A percentile compares a stretch with the other conserved stretches of the same genome.
Evolutionary conservation across 2,329 filamentous ascomycete genomes (phyloP).

Genomic region (Phialophora chinensis): DNA sequence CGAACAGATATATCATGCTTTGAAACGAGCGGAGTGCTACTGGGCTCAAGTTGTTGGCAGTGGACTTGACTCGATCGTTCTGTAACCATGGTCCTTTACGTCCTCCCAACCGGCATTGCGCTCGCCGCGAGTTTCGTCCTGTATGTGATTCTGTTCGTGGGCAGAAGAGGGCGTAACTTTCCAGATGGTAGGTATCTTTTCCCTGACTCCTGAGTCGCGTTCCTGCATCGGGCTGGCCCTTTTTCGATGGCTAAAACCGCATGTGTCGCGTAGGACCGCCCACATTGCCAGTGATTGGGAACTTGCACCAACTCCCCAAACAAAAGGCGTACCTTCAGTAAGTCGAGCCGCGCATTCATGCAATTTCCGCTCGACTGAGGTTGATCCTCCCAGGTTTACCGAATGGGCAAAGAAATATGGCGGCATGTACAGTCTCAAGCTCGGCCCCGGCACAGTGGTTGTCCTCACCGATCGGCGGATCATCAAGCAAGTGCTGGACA

Average conservation of each 20-base stretch:
- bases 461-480: slow-evolving; percentile 51
- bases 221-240: background rate
- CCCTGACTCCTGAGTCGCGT: background rate
- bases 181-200: slow-evolving; percentile 7
- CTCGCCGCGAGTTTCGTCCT: slow-evolving; percentile 15
- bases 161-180: slow-evolving; percentile 21
- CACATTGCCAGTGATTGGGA: slow-evolving; percentile 55
- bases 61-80: background rate
- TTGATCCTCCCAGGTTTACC: slow-evolving; percentile 45
- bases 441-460: slow-evolving; percentile 48
- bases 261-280: slow-evolving; percentile 44
- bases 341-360: background rate
- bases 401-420: slow-evolving; percentile 54
- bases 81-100: slow-evolving; percentile 6
- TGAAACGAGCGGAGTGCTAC: background rate
- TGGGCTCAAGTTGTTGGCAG: background rate
- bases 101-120: slow-evolving; percentile 3
- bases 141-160: slow-evolving; percentile 15
- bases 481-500: slow-evolving; percentile 54
- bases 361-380: background rate
- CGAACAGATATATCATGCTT: slow-evolving; percentile 3
- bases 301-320: slow-evolving; percentile 51
- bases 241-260: background rate
- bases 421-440: slow-evolving; percentile 50
- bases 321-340: slow-evolving; percentile 43